phyloP scores from a whole-genome alignment of 2,329 filamentous ascomycete species.

The Sodiomyces alkalinus region DNA sequence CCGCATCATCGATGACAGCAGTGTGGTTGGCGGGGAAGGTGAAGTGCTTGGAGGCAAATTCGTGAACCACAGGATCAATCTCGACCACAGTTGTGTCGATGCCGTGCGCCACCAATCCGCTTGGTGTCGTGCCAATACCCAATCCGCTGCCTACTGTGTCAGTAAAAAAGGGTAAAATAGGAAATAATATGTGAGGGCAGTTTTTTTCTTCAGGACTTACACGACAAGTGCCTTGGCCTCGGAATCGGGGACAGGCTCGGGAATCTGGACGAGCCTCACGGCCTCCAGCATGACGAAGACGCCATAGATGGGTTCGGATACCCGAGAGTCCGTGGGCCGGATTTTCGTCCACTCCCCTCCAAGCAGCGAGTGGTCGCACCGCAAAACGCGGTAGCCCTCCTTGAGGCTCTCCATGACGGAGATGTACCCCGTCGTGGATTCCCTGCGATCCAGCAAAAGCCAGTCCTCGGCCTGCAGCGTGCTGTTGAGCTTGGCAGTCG shows the following conservation, averaged over 20 bases:
- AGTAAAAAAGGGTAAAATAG: no score
- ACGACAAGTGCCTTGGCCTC: conserved; percentile 72
- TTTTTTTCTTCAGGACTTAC: conserved; percentile 31
- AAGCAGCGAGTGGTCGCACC: conserved; percentile 87
- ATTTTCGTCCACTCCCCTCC: conserved; percentile 74
- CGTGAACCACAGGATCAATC: conserved; percentile 78
- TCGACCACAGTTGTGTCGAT: conserved; percentile 91
- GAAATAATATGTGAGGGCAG: conserved; percentile 3
- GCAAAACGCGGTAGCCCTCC: conserved; percentile 62
- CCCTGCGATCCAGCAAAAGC: conserved; percentile 62
- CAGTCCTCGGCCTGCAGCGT: conserved; percentile 53
- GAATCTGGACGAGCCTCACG: conserved; percentile 59
- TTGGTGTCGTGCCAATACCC: conserved; percentile 82
- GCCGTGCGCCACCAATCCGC: conserved; percentile 72
- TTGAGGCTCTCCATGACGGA: conserved; percentile 69
- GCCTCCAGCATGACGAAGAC: conserved; percentile 96
- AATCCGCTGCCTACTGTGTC: conserved; percentile 48
- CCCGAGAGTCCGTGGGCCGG: conserved; percentile 25
- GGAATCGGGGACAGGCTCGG: conserved; percentile 37
- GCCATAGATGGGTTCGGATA: conserved; percentile 80
- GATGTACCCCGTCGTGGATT: conserved; percentile 83
- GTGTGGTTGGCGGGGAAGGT: conserved; percentile 61
- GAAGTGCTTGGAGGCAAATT: conserved; percentile 75
- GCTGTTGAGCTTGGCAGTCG: conserved; percentile 47
- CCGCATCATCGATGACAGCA: conserved; percentile 69